phyloP scores from a whole-genome alignment of 768 basidiomycete species.

The Mycena metata region DNA sequence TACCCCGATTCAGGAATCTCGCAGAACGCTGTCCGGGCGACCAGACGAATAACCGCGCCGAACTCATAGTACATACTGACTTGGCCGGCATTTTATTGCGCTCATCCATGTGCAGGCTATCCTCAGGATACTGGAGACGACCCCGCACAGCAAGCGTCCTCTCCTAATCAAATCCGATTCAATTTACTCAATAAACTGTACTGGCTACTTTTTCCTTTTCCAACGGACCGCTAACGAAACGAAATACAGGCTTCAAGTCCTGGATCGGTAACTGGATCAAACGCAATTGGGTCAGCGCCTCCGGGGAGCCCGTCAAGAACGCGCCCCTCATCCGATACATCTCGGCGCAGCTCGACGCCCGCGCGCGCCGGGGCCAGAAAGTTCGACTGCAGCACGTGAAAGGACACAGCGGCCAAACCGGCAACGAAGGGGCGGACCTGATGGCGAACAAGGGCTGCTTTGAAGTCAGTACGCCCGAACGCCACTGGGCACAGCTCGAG shows the following conservation, averaged over 20 bases:
- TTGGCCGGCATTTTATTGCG: neutral
- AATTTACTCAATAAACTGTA: conserved; percentile 85
- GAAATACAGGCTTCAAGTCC: conserved; percentile 67
- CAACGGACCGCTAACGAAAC: conserved; percentile 16
- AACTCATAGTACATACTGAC: conserved; percentile 75
- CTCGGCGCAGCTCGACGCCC: conserved; percentile 68
- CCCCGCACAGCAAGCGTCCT: conserved; percentile 65
- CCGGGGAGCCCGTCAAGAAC: conserved; percentile 79
- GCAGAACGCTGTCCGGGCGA: conserved; percentile 85
- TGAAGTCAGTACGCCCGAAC: conserved; percentile 58
- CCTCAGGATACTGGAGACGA: conserved; percentile 81
- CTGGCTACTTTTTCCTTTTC: conserved; percentile 17
- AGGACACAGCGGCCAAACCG: conserved; percentile 81
- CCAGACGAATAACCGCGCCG: conserved; percentile 92
- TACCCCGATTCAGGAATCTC: conserved; percentile 70
- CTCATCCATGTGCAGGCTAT: conserved; percentile 72
- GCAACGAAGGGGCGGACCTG: conserved; percentile 90
- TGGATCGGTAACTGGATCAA: conserved; percentile 80
- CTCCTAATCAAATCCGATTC: conserved; percentile 91
- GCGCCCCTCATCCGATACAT: conserved; percentile 78
- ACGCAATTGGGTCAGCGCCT: conserved; percentile 63
- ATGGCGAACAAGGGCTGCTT: conserved; percentile 74
- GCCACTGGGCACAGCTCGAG: conserved; percentile 68
- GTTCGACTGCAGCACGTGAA: conserved; percentile 80
- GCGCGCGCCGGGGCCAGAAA: conserved; percentile 63